Base-by-base conservation (phyloP, 2,329 filamentous ascomycete species). In the Phoma sp. region DNA sequence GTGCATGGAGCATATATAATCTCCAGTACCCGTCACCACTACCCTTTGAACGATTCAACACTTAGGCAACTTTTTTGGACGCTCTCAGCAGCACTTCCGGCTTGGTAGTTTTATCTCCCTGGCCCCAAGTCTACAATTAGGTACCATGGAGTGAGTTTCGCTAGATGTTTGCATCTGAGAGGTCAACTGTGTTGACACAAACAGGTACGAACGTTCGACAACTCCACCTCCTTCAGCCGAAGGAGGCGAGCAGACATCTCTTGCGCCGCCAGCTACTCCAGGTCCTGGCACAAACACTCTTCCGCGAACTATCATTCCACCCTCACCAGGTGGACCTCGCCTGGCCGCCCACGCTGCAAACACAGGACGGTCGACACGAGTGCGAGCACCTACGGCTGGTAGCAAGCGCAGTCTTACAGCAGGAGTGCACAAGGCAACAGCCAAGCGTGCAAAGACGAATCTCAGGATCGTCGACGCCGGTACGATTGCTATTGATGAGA, bases 381-480 rank as follows among this genome's bases (percentile, higher is more conserved):
- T 34, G 3, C 32, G 26, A 12, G 26, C 38, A 11, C 20, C 33
- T 2, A 20, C 38, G 10, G 3, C 21, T 7, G 21, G 29, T 3
- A 33, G 30, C 45, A 45, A 37, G 18, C 33, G 39, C 33, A 54
- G 51, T 12, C 39, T 30, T 2, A 49, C 23, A 1, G 28, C 14
- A 7, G 45, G 51, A 1, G 33, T 54, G 2, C 28, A 9, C 14
- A 54, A 54, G 21, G 5, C 29, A 5, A 17, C 32, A 4, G 1
- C n/a, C 2, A 54, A 34, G 14, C 4, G 7, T 15, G 15, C 15
- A 5, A 54, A 29, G 15, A 12, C 20, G 1, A 39, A 23, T 14
- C 2, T 25, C n/a, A n/a, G 30, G 9, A 2, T 47, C 3, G 1
- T n/a, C n/a, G 2, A 17, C 0, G 7, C 10, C 4, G 4, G 9